phyloP scores from a whole-genome alignment of 768 basidiomycete genomes.

The Podaxis rugospora region DNA sequence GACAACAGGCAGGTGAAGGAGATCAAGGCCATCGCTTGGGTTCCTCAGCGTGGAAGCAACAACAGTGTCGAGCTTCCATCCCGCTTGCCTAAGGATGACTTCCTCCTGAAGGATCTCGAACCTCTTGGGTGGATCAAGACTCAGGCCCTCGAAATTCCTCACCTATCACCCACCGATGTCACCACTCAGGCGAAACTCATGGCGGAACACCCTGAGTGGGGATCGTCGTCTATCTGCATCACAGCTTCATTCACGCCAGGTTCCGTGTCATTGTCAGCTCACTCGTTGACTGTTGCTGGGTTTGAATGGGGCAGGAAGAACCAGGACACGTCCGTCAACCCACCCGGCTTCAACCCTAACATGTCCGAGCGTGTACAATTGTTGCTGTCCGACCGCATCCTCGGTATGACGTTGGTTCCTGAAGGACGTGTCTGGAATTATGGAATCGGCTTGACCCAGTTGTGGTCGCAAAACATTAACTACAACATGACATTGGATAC shows the following conservation, averaged over 20 bases:
- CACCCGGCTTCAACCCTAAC: constrained; percentile 94
- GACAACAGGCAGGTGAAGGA: constrained; percentile 99
- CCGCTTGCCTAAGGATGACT: constrained; percentile 91
- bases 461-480: constrained; percentile 79
- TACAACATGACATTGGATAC: constrained; percentile 88
- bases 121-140: constrained; percentile 97
- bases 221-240: constrained; percentile 89
- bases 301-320: constrained; percentile 99
- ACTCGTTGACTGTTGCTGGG: constrained; percentile 84
- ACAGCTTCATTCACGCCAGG: constrained; percentile 97
- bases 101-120: constrained; percentile 91
- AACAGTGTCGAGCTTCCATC: constrained; percentile 89
- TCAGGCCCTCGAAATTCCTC: constrained; percentile 87
- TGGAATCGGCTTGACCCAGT: constrained; percentile 87
- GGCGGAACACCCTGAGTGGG: constrained; percentile 95
- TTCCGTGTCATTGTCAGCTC: constrained; percentile 92
- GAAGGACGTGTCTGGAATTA: constrained; percentile 98
- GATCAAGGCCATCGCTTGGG: constrained; percentile 95
- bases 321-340: constrained; percentile 77
- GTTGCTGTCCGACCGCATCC: constrained; percentile 89
- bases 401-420: constrained; percentile 93
- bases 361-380: constrained; percentile 97
- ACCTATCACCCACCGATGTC: constrained; percentile 90
- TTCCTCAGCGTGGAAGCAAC: constrained; percentile 96
- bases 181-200: constrained; percentile 95